Evolutionary conservation across 2,329 filamentous ascomycete species (phyloP), one percentile per base, ranked within the genome.

Genomic region (Scedosporium dehoogii): DNA sequence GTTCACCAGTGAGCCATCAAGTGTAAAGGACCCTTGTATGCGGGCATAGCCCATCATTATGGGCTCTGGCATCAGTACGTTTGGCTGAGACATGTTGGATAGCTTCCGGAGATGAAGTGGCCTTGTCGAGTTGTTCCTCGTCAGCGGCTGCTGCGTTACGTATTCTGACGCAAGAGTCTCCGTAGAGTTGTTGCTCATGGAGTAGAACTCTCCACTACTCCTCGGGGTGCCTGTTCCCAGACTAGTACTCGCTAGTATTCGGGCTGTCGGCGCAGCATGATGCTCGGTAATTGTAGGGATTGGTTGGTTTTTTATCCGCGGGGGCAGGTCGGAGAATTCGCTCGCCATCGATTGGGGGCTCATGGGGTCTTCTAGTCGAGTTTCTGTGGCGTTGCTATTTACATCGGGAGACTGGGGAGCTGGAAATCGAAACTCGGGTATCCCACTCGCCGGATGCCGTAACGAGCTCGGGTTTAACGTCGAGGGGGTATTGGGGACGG

Each of bases 41-140:
- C 99, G 94, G 2, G 91, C 93, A 74, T 96, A 99, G 0, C 92
- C 94, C 94, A 99, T 99, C 86, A 99, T 96, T 61, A 99, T 77
- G 1, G 88, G 87, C 72, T 97, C 92, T 0, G 90, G 86, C 46
- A 79, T 72, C 68, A 76, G 79, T 48, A 78, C 71, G 65, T 76
- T 75, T 63, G 73, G 73, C 68, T 69, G 73, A 64, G 73, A 69
- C 62, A 81, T 69, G 60, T 73, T 76, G 29, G 82, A 80, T 64
- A 74, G 75, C 59, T 77, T 75, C 63, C 82, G 77, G 14, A 79
- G 69, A 65, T 83, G 78, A 2, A 75, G 70, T 29, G 81, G 76
- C 27, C 76, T 72, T 16, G 64, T 60, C 23, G 69, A 63, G 6
- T 69, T 69, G 27, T 58, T 51, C 12, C 23, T 10, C 25, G 23